Evolutionary conservation across 768 basidiomycete genomes (phyloP).

Genomic region (Leucogyrophana mollusca): DNA sequence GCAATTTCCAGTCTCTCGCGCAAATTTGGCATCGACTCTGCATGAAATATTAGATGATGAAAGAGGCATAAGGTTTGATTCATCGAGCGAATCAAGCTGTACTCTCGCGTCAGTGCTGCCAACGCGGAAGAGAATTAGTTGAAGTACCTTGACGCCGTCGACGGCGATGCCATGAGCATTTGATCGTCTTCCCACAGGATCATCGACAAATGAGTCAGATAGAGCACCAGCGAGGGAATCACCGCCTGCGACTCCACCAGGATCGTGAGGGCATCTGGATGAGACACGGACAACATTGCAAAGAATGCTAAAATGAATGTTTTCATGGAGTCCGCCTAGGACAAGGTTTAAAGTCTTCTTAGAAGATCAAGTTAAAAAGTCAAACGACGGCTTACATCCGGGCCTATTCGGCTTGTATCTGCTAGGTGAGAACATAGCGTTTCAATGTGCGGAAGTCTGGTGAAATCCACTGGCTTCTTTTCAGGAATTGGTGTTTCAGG

Average conservation of each 20-base stretch:
- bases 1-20: slow-evolving; percentile 58
- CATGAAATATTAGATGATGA: slow-evolving; percentile 58
- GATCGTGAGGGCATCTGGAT: slow-evolving; percentile 36
- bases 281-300: slow-evolving; percentile 35
- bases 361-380: neutral
- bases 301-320: slow-evolving; percentile 39
- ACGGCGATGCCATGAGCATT: slow-evolving; percentile 34
- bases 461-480: slow-evolving; percentile 20
- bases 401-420: slow-evolving; percentile 37
- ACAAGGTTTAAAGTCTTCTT: no score
- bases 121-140: neutral
- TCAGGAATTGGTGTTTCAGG: slow-evolving; percentile 15
- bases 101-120: neutral
- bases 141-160: slow-evolving; percentile 26
- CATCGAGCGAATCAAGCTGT: slow-evolving; percentile 50
- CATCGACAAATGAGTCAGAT: slow-evolving; percentile 48
- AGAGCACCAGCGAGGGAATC: slow-evolving; percentile 64
- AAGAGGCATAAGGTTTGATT: slow-evolving; percentile 58
- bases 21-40: slow-evolving; percentile 48
- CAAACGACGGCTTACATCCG: slow-evolving; percentile 36
- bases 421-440: slow-evolving; percentile 48
- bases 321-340: slow-evolving; percentile 36
- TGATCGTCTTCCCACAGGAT: slow-evolving; percentile 70
- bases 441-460: slow-evolving; percentile 44
- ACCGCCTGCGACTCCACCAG: slow-evolving; percentile 51